Conservation (phyloP, 2,329 filamentous ascomycete genomes). For the Parafenestella ontariensis region DNA sequence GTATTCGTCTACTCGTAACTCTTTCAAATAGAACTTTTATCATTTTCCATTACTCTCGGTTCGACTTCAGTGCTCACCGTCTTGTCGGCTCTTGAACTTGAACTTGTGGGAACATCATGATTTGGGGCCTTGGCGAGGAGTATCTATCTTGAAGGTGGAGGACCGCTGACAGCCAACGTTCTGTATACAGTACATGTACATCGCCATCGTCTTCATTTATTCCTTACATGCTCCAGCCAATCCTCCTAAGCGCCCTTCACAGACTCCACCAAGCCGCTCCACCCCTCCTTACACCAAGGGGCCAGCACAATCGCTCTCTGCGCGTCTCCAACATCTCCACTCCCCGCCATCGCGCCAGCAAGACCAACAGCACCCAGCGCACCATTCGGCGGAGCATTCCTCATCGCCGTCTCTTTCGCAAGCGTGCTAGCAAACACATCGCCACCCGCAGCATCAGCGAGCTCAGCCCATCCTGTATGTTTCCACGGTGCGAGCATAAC, state of each 20-base stretch:
- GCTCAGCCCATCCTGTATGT: constrained; percentile 79
- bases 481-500: constrained; percentile 83
- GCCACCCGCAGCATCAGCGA: constrained; percentile 64
- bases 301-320: constrained; percentile 80
- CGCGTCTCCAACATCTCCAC: constrained; percentile 73
- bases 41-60: too few relatives aligned
- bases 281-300: constrained; percentile 75
- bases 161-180: too few relatives aligned
- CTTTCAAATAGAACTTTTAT: too few relatives aligned
- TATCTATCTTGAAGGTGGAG: too few relatives aligned
- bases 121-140: too few relatives aligned
- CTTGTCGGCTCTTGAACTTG: too few relatives aligned
- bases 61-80: too few relatives aligned
- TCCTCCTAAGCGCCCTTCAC: constrained; percentile 12
- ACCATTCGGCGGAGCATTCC: constrained; percentile 76
- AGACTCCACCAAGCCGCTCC: constrained; percentile 62
- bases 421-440: constrained; percentile 70
- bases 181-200: too few relatives aligned
- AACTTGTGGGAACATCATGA: too few relatives aligned
- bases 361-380: constrained; percentile 72
- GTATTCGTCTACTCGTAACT: too few relatives aligned
- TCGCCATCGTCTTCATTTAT: too few relatives aligned
- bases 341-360: constrained; percentile 75
- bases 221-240: too few relatives aligned
- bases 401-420: constrained; percentile 79